Conservation (phyloP, 306 rosid genomes). For the Gynostemma pentaphyllum region DNA sequence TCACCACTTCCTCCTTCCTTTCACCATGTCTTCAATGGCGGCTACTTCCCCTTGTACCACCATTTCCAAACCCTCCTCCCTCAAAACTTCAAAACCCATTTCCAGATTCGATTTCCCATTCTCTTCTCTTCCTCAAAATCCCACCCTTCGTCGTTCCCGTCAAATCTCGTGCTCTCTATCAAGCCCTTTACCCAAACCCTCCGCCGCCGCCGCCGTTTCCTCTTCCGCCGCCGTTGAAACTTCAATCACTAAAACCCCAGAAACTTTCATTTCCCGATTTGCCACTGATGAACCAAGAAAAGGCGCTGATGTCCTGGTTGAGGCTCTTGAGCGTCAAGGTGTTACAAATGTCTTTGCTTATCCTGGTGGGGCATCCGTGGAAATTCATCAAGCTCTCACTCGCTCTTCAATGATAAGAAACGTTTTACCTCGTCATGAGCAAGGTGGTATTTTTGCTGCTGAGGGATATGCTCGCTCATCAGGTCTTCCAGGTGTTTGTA, state of each 20-base stretch:
- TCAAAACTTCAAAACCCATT: constrained; percentile 8
- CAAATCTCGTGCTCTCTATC: constrained; percentile 28
- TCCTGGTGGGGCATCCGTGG: constrained; percentile 94
- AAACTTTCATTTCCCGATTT: constrained; percentile 28
- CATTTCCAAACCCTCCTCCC: constrained; percentile 14
- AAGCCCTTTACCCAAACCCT: constrained; percentile 18
- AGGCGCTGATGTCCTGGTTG: constrained; percentile 83
- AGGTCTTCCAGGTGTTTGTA: constrained; percentile 72
- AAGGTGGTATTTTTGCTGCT: constrained; percentile 80
- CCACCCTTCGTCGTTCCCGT: constrained; percentile 9
- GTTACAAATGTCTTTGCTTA: constrained; percentile 72
- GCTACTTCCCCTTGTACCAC: constrained; percentile 21
- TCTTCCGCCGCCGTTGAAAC: not conserved
- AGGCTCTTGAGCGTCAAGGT: constrained; percentile 76
- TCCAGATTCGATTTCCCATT: constrained; percentile 17
- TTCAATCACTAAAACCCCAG: constrained; percentile 1
- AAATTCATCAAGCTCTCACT: constrained; percentile 91
- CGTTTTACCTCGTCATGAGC: constrained; percentile 83
- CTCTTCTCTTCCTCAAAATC: constrained; percentile 14
- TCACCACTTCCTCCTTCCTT: constrained; percentile 2
- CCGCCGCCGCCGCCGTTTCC: constrained; percentile 4
- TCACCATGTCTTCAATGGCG: constrained; percentile 27
- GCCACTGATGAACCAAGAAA: constrained; percentile 45
- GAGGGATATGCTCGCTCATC: constrained; percentile 86
- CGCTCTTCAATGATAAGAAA: constrained; percentile 56